phyloP scores from a whole-genome alignment of 2,329 filamentous ascomycete genomes.

The Pestalotiopsis sp. region DNA sequence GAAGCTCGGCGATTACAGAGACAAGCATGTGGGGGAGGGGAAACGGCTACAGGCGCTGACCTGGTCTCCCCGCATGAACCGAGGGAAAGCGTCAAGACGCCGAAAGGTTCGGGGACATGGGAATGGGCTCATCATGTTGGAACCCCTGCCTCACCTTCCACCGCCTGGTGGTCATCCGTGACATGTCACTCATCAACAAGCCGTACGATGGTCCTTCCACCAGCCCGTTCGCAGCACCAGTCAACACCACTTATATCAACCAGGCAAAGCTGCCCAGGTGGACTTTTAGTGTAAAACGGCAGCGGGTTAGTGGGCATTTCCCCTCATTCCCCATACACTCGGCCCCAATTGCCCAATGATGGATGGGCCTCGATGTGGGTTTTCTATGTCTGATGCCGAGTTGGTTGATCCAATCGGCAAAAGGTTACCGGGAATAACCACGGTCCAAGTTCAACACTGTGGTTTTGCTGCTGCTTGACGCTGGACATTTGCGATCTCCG shows the following conservation, averaged over 20 bases:
- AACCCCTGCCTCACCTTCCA: background rate
- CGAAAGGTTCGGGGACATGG: background rate
- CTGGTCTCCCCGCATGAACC: constrained; percentile 33
- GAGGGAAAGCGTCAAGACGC: constrained; percentile 29
- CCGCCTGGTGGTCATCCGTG: background rate
- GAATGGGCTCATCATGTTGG: background rate
- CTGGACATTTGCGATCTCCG: too few species aligned
- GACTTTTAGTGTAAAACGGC: background rate
- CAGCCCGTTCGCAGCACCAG: background rate
- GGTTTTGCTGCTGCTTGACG: too few species aligned
- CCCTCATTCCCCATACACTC: constrained; percentile 10
- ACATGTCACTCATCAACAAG: background rate
- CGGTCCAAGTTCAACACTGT: background rate
- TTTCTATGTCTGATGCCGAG: background rate
- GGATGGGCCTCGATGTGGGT: background rate
- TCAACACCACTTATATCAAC: background rate
- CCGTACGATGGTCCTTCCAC: background rate
- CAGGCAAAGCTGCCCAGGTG: background rate
- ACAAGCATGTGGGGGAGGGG: constrained; percentile 5
- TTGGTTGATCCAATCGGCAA: constrained; percentile 11
- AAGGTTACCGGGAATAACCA: constrained; percentile 8
- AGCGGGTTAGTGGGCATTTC: background rate
- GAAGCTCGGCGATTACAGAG: constrained; percentile 7
- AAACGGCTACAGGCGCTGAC: background rate
- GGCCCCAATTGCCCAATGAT: constrained; percentile 10